A percentile compares a stretch with the other conserved stretches of the same genome.
These are phyloP conservation scores for Chimonanthus praecox DNA, from an alignment of 164 flowering plant species.

Conservation along the genomic window DNA sequence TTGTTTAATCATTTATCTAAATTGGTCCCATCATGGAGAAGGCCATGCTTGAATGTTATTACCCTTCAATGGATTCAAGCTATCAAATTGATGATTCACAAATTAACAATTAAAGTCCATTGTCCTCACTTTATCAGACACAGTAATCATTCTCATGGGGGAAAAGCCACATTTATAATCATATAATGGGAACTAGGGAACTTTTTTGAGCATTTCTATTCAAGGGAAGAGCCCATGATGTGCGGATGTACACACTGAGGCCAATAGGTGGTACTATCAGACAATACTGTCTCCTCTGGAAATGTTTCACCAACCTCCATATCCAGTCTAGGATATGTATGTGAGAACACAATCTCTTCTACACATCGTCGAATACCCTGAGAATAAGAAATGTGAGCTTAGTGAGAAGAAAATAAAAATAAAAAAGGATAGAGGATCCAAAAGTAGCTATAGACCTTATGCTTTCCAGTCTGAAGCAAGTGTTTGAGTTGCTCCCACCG, in stretches of 20 bases:
- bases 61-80: background rate
- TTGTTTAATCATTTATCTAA: background rate
- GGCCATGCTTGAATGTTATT: background rate
- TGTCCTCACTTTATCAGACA: background rate
- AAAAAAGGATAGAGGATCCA: background rate
- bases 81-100: background rate
- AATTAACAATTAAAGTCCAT: background rate
- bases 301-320: conserved; percentile 59
- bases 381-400: too few relatives aligned
- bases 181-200: background rate
- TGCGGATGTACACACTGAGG: too few relatives aligned
- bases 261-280: background rate
- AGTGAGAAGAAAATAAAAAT: background rate
- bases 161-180: too few relatives aligned
- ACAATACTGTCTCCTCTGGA: background rate
- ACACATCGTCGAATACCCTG: conserved; percentile 56
- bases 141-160: too few relatives aligned
- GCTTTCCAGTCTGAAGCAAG: conserved; percentile 61
- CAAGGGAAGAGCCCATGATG: background rate
- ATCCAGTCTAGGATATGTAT: conserved; percentile 89
- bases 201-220: background rate
- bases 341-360: conserved; percentile 86
- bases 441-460: conserved; percentile 42
- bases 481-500: conserved; percentile 84
- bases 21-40: background rate